Evolutionary conservation across 202 grass and related monocot genomes (phyloP), one percentile per base, ranked within the genome.

Genomic region (Cymbopogon flexuosus): DNA sequence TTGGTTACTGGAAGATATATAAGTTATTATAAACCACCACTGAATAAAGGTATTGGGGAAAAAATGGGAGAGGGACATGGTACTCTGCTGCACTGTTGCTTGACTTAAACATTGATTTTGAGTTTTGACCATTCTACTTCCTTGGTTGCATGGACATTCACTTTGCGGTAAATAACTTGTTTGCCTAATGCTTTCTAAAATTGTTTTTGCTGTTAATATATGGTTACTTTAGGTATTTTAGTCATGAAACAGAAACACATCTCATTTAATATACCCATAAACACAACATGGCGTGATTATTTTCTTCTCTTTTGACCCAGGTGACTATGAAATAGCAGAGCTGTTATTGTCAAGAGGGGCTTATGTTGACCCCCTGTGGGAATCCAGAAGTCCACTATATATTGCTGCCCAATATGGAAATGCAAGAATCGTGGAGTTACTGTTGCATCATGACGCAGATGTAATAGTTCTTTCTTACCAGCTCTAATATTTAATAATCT

Each of bases 301-400:
- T 16, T 34, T 54, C 30, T 65, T 62, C 69, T 51, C 21, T 12
- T 61, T 76, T 69, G 5, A 23, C 77, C 73, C 73, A 84, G 82
- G 74, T 70, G 35, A 6, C 37, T 69, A 46, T 70, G 64, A 36
- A 27, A 24, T 37, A 36, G 16, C 52, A 10, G 29, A 62, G 40
- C 36, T 77, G 15, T 70, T 84, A 75, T 70, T 84, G 65, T 84
- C 82, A 56, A 84, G 15, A 46, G 63, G 49, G 34, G 72, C 81
- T 18, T 3, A 9, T 46, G 72, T 69, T 77, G 27, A 84, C n/a
- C 12, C 13, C 47, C 1, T 47, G 14, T 69, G 72, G 29, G 39
- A 69, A 68, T 22, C 43, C 46, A 41, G n/a, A 76, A 59, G 63
- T 16, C 72, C 81, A n/a, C 81, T 84, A 76, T 66, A 46, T 42